Evolutionary conservation across 1,139 yeast species (phyloP).

Genomic region (Blastobotrys illinoisensis): DNA sequence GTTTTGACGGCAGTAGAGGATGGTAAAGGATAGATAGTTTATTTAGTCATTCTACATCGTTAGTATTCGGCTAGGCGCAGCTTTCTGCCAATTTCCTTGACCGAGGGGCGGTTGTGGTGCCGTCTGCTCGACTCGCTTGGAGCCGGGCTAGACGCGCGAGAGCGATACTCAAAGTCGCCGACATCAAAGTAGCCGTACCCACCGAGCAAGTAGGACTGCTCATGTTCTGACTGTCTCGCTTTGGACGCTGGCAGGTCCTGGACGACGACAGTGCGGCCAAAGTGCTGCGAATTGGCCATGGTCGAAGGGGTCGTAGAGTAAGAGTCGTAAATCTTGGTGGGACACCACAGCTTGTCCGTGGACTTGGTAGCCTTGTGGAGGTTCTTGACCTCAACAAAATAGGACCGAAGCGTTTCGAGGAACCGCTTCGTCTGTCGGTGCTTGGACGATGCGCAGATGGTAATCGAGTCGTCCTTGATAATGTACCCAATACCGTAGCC

Average conservation of each 20-base stretch:
- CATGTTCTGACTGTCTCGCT: slow-evolving; percentile 27
- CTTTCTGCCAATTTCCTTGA: slow-evolving; percentile 61
- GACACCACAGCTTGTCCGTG: slow-evolving; percentile 10
- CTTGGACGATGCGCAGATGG: slow-evolving; percentile 83
- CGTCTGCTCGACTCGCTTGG: slow-evolving; percentile 39
- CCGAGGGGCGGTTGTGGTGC: slow-evolving; percentile 13
- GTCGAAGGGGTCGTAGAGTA: neutral
- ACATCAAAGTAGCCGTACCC: slow-evolving; percentile 77
- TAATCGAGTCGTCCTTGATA: slow-evolving; percentile 75
- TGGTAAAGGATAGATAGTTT: neutral
- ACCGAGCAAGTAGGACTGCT: slow-evolving; percentile 52
- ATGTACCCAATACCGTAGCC: slow-evolving; percentile 93
- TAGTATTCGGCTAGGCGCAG: slow-evolving; percentile 67
- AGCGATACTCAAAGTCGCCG: slow-evolving; percentile 56
- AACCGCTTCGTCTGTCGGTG: slow-evolving; percentile 86
- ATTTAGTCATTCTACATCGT: slow-evolving; percentile 5
- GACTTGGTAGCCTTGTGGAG: slow-evolving; percentile 30
- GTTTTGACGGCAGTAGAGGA: too few relatives aligned
- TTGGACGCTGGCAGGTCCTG: slow-evolving; percentile 10
- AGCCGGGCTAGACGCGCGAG: slow-evolving; percentile 67
- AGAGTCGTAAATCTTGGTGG: slow-evolving; percentile 4
- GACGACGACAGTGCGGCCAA: slow-evolving; percentile 19
- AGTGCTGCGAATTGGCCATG: slow-evolving; percentile 10
- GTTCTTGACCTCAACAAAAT: slow-evolving; percentile 57
- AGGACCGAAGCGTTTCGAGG: slow-evolving; percentile 66